Evolutionary conservation across 768 basidiomycete genomes (phyloP), one percentile per base, ranked within the genome.

Genomic region (Panaeolus cyanescens): DNA sequence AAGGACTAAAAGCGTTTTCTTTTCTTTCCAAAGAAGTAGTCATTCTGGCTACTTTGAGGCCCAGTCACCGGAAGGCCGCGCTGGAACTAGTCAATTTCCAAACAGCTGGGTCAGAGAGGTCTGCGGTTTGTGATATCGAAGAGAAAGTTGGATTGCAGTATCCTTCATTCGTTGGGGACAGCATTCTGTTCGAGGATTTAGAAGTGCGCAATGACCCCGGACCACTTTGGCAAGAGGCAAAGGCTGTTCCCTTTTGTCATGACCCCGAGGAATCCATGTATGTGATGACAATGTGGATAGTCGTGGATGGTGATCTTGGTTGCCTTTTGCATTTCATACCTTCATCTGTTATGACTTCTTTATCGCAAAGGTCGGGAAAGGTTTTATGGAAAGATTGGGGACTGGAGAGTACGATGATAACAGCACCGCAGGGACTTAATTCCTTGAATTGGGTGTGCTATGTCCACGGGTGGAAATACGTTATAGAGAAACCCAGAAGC

Each of bases 361-460:
- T 59, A 12, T 40, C 64, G 12, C 39, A 62, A 61, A 32, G 60
- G 69, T n/a, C 65, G 37, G n/a, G 19, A 15, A 13, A 57, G 5
- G 60, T 80, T 61, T 60, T 68, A 32, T 88, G 86, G 86, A 63
- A 74, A 1, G 73, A 74, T 25, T 88, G 86, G 86, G 86, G 84
- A 13, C 80, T 81, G 6, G 55, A 36, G 9, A 78, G 76, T 3
- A 80, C 82, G 8, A 80, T 85, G 28, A 68, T 86, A 64, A 65
- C 83, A 31, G 70, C 71, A 6, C 68, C 72, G 9, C 57, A 20
- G 39, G 59, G 62, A 60, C 70, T 71, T 34, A 77, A 71, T 33
- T 80, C 81, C 12, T 63, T 68, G 25, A 69, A 76, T n/a, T 88
- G 86, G 85, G 83, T 85, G 7, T 88, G 86, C 72, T 85, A 84